Base-by-base conservation (phyloP, 2,329 filamentous ascomycete species). In the Coniochaeta hoffmannii region DNA sequence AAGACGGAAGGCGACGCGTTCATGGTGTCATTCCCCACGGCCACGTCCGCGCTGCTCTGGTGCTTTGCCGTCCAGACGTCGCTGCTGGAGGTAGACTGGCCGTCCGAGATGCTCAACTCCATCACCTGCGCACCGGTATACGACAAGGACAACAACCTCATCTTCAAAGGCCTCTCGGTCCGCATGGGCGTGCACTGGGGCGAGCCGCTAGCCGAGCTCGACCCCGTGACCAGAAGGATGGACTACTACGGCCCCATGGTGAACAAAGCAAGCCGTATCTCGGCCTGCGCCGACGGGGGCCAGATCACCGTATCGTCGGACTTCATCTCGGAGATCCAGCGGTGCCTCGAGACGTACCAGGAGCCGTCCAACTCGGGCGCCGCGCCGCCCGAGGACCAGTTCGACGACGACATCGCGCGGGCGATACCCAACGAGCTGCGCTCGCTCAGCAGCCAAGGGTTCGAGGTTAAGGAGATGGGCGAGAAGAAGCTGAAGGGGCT, bases 221-320 rank as follows among this genome's bases (percentile, higher is more conserved):
- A 99, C 70, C 94, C 94, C 0, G 92, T 99, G 52, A 99, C 94
- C 1, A 88, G 92, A 56, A 90, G 94, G 60, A 99, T 99, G 94
- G 94, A 99, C 66, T 99, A 99, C 73, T 99, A 97, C 68, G 94
- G 94, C 0, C 94, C 94, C 14, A 99, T 99, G 91, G 94, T 99
- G 65, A 99, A 99, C 73, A 92, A 95, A 66, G 90, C 94, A 0
- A 88, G 94, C 15, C 88, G 94, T 73, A 96, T 99, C 61, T 94
- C 90, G 7, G 88, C 90, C 22, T 92, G 96, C 44, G 94, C 94
- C 34, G 94, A 99, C 68, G 94, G 94, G 58, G 94, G 94, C 0
- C 93, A 99, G 69, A 97, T 97, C 61, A 94, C 93, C 0, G 94
- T 97, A 1, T 97, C 92, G 1, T 91, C 91, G 1, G 94, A 99